A percentile compares a stretch with the other conserved stretches of the same genome.
These are phyloP conservation scores for Cladobotryum mycophilum DNA, from an alignment of 2,329 filamentous ascomycete genomes.

Conservation along the genomic window DNA sequence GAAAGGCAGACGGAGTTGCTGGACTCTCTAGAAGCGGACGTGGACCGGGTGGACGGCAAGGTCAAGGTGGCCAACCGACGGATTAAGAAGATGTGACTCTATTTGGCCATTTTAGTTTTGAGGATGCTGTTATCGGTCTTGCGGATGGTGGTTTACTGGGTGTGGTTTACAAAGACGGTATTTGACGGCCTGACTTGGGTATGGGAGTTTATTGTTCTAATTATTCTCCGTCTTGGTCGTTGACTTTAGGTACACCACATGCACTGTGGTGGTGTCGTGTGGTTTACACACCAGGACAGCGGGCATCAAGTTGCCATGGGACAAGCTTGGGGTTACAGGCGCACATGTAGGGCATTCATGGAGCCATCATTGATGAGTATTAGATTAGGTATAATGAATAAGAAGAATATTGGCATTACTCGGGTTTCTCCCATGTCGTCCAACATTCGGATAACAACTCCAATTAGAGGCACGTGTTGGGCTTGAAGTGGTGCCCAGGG, in stretches of 20 bases:
- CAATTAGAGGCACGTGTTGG: too few relatives aligned
- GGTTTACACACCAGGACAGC: not conserved
- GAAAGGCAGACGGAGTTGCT: slow-evolving; percentile 66
- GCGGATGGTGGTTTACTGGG: slow-evolving; percentile 25
- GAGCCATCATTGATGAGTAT: too few relatives aligned
- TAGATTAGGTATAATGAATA: not conserved
- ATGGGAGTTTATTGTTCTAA: slow-evolving; percentile 19
- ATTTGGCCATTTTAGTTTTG: slow-evolving; percentile 19
- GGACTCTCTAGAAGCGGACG: slow-evolving; percentile 58
- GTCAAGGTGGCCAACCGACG: slow-evolving; percentile 68
- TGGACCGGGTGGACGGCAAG: slow-evolving; percentile 60
- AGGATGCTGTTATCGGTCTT: slow-evolving; percentile 22
- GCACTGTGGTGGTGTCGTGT: not conserved
- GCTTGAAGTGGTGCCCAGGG: too few relatives aligned
- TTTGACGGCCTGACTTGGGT: slow-evolving; percentile 23
- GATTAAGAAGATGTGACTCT: slow-evolving; percentile 56
- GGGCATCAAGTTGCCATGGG: not conserved
- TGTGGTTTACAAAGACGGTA: slow-evolving; percentile 22
- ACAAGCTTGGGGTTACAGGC: not conserved
- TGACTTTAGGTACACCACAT: not conserved
- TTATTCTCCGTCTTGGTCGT: slow-evolving; percentile 19
- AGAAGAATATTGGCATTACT: too few relatives aligned
- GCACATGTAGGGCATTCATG: not conserved
- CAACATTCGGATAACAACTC: too few relatives aligned
- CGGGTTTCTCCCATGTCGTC: too few relatives aligned